Conservation (phyloP, 306 rosid genomes). For the Prunus salicina region DNA sequence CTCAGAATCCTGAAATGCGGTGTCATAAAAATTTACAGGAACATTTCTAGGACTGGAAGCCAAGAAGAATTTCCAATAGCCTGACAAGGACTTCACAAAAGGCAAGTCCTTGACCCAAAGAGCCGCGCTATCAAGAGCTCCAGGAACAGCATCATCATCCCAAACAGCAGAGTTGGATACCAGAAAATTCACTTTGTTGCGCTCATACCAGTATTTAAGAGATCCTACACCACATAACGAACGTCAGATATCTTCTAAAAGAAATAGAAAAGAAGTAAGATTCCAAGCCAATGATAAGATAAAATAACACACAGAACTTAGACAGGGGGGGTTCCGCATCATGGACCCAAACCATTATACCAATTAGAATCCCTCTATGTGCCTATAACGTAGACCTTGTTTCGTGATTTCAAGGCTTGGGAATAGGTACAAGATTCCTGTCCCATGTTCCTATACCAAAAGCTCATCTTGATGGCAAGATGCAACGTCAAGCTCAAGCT, state of each 20-base stretch:
- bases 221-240: conserved; percentile 48
- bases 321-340: background rate
- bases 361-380: background rate
- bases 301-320: background rate
- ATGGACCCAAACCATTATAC: background rate
- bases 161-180: conserved; percentile 76
- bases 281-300: background rate
- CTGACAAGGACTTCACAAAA: conserved; percentile 80
- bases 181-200: conserved; percentile 68
- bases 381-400: background rate
- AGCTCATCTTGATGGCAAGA: background rate
- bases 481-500: background rate
- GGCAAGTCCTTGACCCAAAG: conserved; percentile 82
- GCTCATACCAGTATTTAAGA: conserved; percentile 78
- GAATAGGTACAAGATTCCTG: background rate
- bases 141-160: conserved; percentile 74
- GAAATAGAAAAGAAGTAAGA: background rate
- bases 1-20: conserved; percentile 55
- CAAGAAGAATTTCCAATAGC: conserved; percentile 80
- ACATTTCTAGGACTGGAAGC: conserved; percentile 66
- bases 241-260: background rate
- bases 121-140: conserved; percentile 77
- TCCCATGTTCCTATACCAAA: background rate
- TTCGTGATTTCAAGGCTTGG: background rate
- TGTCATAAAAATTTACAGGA: conserved; percentile 60